Conservation (phyloP, 768 basidiomycete species). For the Tylopilus sp. region DNA sequence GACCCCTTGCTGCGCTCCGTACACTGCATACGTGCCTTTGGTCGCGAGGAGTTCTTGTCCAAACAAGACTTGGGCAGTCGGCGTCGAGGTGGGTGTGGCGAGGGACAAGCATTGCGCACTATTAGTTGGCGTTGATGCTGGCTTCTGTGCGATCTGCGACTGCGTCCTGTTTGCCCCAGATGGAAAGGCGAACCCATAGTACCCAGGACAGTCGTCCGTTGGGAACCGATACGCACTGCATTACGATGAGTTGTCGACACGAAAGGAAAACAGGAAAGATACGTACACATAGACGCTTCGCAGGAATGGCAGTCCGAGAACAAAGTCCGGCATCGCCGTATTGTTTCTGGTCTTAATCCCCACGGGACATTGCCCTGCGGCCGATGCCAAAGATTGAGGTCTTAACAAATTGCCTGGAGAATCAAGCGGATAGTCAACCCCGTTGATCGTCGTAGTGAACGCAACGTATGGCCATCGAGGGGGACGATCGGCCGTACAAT, state of each 20-base stretch:
- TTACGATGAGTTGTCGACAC: no score
- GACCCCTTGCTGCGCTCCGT: slow-evolving; percentile 5
- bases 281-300: slow-evolving; percentile 18
- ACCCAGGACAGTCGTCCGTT: slow-evolving; percentile 25
- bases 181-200: slow-evolving; percentile 27
- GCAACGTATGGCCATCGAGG: slow-evolving; percentile 16
- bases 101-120: slow-evolving; percentile 15
- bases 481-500: no score
- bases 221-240: slow-evolving; percentile 29
- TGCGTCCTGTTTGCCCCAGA: slow-evolving; percentile 23
- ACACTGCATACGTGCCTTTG: slow-evolving; percentile 9
- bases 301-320: slow-evolving; percentile 15
- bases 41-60: slow-evolving; percentile 7
- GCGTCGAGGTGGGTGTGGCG: slow-evolving; percentile 10
- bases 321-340: not conserved
- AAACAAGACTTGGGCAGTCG: slow-evolving; percentile 10
- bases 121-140: slow-evolving; percentile 15
- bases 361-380: slow-evolving; percentile 13
- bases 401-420: slow-evolving; percentile 19
- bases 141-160: slow-evolving; percentile 19
- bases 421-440: slow-evolving; percentile 24
- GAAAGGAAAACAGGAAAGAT: no score
- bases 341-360: slow-evolving; percentile 2
- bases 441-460: slow-evolving; percentile 24
- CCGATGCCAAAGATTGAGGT: not conserved